Base-by-base conservation (phyloP, 495 filamentous ascomycete genomes). In the Penicillium cataractarum region DNA sequence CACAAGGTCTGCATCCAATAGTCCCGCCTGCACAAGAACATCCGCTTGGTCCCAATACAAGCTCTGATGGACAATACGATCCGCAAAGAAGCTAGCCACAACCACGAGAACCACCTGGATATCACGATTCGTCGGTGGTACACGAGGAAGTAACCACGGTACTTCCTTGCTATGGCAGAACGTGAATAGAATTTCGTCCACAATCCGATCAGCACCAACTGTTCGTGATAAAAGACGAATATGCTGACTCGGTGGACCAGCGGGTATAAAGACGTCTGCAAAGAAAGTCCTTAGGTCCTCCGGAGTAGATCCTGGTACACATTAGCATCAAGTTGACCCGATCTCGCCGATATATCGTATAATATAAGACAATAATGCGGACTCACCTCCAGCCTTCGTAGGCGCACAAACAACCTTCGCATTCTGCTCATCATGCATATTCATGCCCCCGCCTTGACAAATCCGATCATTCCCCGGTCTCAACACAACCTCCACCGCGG, bases 1-100 rank as follows among this genome's bases (percentile, higher is more conserved):
- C 55, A 87, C 73, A 37, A 83, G 67, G 68, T 70, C 84, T 66
- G 64, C 84, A 82, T 91, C 86, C 55, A 96, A 70, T 49, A 95
- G 66, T 3, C 91, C 91, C 3, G 91, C 74, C 74, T 96, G 92
- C 39, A 88, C 81, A 5, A 97, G 76, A 13, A 93, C 89, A 33
- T 83, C 87, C 2, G 89, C 91, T 74, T 96, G 92, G 70, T 96
- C 92, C 92, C 92, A 97, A 58, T 89, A 88, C 24, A 95, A 84
- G 62, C 90, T 88, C 72, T 96, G 91, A 60, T 89, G 84, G 61
- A 86, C 90, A 13, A 96, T 78, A 56, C 86, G 85, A 19, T 89
- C 89, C 3, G 87, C 92, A 21, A 89, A 79, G 49, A 94, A 84
- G 62, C 87, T 86, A 21, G 91, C 90, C 17, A 93, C 84, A 61